Evolutionary conservation across 306 rosid genomes (phyloP), one percentile per base, ranked within the genome.

Genomic region (Oemleria cerasiformis): DNA sequence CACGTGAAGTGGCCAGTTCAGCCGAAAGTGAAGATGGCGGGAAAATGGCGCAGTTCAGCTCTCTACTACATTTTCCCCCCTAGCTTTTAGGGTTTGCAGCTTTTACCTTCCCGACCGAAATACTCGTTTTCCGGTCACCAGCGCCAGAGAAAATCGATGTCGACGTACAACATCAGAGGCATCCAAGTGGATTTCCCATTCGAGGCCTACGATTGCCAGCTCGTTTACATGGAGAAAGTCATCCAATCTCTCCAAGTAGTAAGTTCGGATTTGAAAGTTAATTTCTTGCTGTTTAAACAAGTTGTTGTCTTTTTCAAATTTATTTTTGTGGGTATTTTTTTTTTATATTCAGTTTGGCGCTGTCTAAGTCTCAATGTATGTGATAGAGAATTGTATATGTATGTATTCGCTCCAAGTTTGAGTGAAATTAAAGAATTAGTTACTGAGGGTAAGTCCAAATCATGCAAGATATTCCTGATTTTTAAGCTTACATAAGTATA

Each of bases 141-240:
- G 30, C 73, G 54, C 64, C n/a, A 62, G 19, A 63, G 54, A 19
- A 42, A 59, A 76, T 30, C 66, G 67, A 93, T 93, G 98, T 97
- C 97, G 65, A 89, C 88, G 12, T 91, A 91, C 85, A 82, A 62
- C 57, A 79, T 91, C 39, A 81, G 95, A 75, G 98, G 96, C 75
- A 75, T 93, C 78, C 80, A 86, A 74, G 91, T 93, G 5, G 97
- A 91, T 74, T 91, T 93, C 38, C 98, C 98, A 2, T 93, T 73
- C 9, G 92, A 86, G 77, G 96, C 98, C 36, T 91, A 93, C 85
- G 97, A 91, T 74, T 88, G 94, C 72, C 98, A 93, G 79, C 78
- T 93, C 64, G 88, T 91, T 70, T 91, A 91, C 85, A 93, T 93
- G 98, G 98, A 93, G 25, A 93, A 91, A 80, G 97, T 93, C 80